A percentile compares a stretch with the other conserved stretches of the same genome.
These are phyloP conservation scores for Lathyrus aphaca DNA, from an alignment of 306 rosid genomes.

Conservation along the genomic window DNA sequence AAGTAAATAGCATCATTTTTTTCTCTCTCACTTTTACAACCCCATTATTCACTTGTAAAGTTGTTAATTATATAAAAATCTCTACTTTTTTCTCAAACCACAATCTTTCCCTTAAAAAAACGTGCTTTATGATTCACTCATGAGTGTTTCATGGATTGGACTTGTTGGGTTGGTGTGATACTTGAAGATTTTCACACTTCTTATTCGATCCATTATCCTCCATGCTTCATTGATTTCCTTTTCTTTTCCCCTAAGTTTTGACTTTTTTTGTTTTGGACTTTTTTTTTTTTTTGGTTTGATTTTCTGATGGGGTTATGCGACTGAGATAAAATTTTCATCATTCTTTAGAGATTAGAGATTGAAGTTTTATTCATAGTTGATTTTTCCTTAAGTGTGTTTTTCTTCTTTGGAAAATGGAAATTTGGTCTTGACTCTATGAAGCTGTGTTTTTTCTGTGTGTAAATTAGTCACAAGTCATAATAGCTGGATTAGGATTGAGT, in stretches of 20 bases:
- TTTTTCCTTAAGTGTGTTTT: neutral
- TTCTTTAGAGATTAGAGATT: neutral
- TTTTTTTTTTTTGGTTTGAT: conserved; percentile 10
- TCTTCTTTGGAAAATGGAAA: neutral
- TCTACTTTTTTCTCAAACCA: conserved; percentile 6
- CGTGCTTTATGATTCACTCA: conserved; percentile 29
- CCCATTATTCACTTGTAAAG: conserved; percentile 42
- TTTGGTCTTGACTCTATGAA: conserved; percentile 30
- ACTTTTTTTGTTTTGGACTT: neutral
- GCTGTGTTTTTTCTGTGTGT: conserved; percentile 1
- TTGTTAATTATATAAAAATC: conserved; percentile 34
- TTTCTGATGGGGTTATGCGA: conserved; percentile 8
- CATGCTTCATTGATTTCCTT: neutral
- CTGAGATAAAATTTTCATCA: neutral
- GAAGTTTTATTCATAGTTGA: neutral
- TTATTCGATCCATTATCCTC: conserved; percentile 23
- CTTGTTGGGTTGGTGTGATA: conserved; percentile 7
- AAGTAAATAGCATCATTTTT: conserved; percentile 20
- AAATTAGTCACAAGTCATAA: neutral
- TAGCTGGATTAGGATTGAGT: conserved; percentile 1
- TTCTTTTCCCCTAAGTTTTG: conserved; percentile 14
- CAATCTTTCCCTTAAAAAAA: conserved; percentile 4
- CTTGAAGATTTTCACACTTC: conserved; percentile 9
- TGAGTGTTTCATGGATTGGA: conserved; percentile 14
- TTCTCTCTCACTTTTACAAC: neutral